A percentile compares a stretch with the other conserved stretches of the same genome.
Evolutionary conservation across 129 eudicot genomes (phyloP).

Genomic region (Escallonia herrerae): DNA sequence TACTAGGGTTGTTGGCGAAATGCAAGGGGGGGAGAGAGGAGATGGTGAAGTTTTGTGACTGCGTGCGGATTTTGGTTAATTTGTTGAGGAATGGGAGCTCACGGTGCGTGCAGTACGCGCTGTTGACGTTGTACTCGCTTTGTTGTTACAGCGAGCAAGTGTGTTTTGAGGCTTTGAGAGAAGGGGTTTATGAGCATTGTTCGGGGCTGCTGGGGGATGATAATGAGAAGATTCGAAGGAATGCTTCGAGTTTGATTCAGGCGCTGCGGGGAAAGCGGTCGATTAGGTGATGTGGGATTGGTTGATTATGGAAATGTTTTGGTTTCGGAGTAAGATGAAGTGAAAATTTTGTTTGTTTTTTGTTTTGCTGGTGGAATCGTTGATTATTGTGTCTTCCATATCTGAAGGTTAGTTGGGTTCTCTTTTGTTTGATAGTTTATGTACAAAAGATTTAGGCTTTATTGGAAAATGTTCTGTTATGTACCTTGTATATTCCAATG

Average conservation of each 20-base stretch:
- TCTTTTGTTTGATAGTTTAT: slow-evolving; percentile 33
- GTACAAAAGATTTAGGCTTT: slow-evolving; percentile 33
- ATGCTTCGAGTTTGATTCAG: slow-evolving; percentile 76
- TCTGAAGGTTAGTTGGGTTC: slow-evolving; percentile 29
- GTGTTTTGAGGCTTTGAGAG: slow-evolving; percentile 45
- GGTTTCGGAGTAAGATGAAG: too few species aligned
- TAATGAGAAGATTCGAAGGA: slow-evolving; percentile 69
- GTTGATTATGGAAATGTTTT: slow-evolving; percentile 1
- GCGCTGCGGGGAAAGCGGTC: slow-evolving; percentile 43
- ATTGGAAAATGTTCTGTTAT: slow-evolving; percentile 25
- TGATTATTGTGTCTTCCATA: slow-evolving; percentile 1
- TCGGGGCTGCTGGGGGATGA: slow-evolving; percentile 78
- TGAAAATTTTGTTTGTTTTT: neutral
- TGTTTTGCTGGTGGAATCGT: slow-evolving; percentile 1
- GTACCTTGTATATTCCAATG: slow-evolving; percentile 44
- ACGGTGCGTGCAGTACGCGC: slow-evolving; percentile 81
- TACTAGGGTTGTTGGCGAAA: slow-evolving; percentile 69
- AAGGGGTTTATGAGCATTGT: slow-evolving; percentile 74
- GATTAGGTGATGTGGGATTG: slow-evolving; percentile 8
- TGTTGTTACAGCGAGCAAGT: slow-evolving; percentile 48
- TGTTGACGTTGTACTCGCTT: slow-evolving; percentile 48
- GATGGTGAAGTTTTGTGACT: slow-evolving; percentile 46
- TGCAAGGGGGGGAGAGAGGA: slow-evolving; percentile 64
- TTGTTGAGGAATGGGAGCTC: slow-evolving; percentile 69
- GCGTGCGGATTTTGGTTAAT: slow-evolving; percentile 43